Base-by-base conservation (phyloP, 2,329 filamentous ascomycete genomes). In the Phyllosticta capitalensis region DNA sequence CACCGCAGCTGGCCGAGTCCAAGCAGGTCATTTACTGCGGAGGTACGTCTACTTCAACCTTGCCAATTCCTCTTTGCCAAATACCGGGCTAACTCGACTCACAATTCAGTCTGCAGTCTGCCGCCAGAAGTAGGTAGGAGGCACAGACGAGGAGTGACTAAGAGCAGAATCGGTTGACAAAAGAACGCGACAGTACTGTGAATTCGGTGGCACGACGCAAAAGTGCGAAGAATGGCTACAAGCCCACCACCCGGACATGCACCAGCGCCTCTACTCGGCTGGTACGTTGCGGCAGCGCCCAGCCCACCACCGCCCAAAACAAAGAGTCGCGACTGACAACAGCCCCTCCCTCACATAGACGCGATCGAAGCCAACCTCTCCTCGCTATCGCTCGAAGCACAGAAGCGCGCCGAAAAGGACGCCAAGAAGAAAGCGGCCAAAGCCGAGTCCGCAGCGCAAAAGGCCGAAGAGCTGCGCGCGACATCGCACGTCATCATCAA, bases 221-320 rank as follows among this genome's bases (percentile, higher is more conserved):
- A 99, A 96, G 78, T 99, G 94, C 78, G 88, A 92, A 75, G 92
- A 97, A 74, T 99, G 94, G 94, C 85, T 99, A 20, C 79, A 90
- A 69, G 83, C 86, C 64, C 81, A 85, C 65, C 82, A 96, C 67
- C 83, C 85, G 2, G 79, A 82, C 53, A 78, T 96, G 72, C 95
- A 95, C 75, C 75, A 83, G 63, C 79, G 79, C 67, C 82, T 99
- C 74, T 96, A 95, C 82, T 96, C 91, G 55, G 82, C 88, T 75
- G 90, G 91, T 92, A 78, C 63, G 26, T 3, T 30, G 12, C 21
- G 9, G 30, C 33, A n/a, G 19, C 20, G 2, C 14, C n/a, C 26
- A 5, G 12, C 9, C 22, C 2, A 7, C 30, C 12, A 14, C 19
- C 24, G n/a, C 20, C 19, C 22, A 52, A 26, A 3, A 21, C 30